Conservation (phyloP, 2,329 filamentous ascomycete genomes). For the Lomentospora prolificans region DNA sequence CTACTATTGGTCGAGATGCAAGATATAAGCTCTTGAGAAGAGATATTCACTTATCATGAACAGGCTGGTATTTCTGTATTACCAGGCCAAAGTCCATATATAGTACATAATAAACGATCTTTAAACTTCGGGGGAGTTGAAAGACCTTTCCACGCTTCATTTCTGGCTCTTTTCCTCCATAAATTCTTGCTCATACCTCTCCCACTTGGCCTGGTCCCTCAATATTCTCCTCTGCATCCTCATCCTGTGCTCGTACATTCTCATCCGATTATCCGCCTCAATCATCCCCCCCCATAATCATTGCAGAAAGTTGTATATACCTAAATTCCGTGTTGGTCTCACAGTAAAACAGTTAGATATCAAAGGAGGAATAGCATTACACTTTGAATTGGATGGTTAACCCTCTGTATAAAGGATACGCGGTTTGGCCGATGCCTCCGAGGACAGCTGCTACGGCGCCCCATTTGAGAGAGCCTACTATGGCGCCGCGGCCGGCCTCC, state of each 20-base stretch:
- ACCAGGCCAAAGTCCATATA: too few relatives aligned
- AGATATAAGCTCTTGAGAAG: background rate
- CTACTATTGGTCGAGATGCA: background rate
- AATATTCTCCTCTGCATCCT: constrained; percentile 54
- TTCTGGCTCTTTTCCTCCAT: constrained; percentile 29
- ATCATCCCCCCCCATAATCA: constrained; percentile 72
- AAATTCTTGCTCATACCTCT: constrained; percentile 53
- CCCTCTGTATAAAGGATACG: constrained; percentile 63
- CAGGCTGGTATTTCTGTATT: background rate
- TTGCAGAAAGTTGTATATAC: constrained; percentile 75
- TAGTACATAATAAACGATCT: too few relatives aligned
- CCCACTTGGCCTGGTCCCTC: constrained; percentile 59
- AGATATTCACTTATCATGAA: background rate
- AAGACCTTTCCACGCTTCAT: background rate
- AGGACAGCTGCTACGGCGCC: constrained; percentile 55
- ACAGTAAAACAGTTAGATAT: background rate
- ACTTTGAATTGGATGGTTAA: constrained; percentile 70
- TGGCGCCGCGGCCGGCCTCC: constrained; percentile 60
- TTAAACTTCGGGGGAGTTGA: background rate
- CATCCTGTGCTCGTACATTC: constrained; percentile 56
- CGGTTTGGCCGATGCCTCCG: constrained; percentile 49
- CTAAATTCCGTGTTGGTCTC: constrained; percentile 28
- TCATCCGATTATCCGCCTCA: constrained; percentile 60
- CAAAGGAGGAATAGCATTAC: constrained; percentile 33
- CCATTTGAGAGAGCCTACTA: constrained; percentile 62